These are phyloP conservation scores for Jaapia argillacea DNA, from an alignment of 768 basidiomycete species.

Conservation along the genomic window DNA sequence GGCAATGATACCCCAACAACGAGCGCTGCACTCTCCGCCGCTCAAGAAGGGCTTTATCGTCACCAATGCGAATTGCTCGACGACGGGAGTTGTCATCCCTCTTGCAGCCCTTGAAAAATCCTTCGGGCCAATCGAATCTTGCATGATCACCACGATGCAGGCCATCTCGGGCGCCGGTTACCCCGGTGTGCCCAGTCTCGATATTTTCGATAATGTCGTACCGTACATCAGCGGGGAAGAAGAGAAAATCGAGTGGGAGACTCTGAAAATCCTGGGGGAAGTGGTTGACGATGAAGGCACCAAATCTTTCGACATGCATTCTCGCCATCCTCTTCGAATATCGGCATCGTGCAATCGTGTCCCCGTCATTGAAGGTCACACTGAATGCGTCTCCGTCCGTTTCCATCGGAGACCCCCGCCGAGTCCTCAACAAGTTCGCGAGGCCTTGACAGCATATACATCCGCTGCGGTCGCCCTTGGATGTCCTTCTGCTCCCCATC, in stretches of 20 bases:
- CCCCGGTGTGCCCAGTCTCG: slow-evolving; percentile 82
- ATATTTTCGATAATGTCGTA: slow-evolving; percentile 93
- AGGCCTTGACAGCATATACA: slow-evolving; percentile 66
- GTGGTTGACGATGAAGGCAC: slow-evolving; percentile 44
- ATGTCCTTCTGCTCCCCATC: slow-evolving; percentile 77
- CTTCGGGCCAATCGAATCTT: slow-evolving; percentile 90
- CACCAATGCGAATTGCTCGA: slow-evolving; percentile 97
- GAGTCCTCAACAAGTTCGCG: slow-evolving; percentile 76
- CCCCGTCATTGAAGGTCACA: slow-evolving; percentile 92
- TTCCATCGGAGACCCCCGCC: slow-evolving; percentile 78
- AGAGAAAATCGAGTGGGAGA: slow-evolving; percentile 99
- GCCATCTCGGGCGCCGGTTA: slow-evolving; percentile 98
- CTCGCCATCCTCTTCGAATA: slow-evolving; percentile 69
- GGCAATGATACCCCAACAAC: slow-evolving; percentile 79
- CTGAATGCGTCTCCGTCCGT: slow-evolving; percentile 79
- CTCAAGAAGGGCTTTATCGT: slow-evolving; percentile 88
- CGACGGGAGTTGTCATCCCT: slow-evolving; percentile 89
- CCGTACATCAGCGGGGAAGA: slow-evolving; percentile 92
- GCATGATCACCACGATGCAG: slow-evolving; percentile 93
- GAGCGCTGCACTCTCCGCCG: slow-evolving; percentile 49
- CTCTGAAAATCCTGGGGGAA: slow-evolving; percentile 91
- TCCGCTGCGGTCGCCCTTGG: slow-evolving; percentile 66
- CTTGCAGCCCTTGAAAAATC: slow-evolving; percentile 80
- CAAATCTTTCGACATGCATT: slow-evolving; percentile 79
- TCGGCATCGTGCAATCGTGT: slow-evolving; percentile 94